These are phyloP conservation scores for Halophytophthora batemanensis DNA, from an alignment of 352 stramenopile species.

Conservation along the genomic window DNA sequence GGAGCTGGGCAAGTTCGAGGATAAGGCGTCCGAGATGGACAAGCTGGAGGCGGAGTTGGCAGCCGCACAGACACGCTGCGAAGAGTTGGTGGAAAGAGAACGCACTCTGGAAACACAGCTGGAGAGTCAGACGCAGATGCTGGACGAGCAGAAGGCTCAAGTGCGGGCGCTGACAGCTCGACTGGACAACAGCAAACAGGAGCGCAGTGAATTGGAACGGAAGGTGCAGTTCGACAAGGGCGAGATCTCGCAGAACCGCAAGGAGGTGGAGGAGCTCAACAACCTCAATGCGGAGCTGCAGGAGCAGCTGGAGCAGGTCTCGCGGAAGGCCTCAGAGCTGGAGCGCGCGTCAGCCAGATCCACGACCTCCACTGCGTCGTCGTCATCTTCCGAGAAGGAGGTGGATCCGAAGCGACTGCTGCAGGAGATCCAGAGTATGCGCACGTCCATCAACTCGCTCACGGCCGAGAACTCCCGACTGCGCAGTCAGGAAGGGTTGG, in stretches of 20 bases:
- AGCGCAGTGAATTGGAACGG: conserved; percentile 33
- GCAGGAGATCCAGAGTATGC: conserved; percentile 61
- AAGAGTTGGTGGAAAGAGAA: conserved; percentile 54
- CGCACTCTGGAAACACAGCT: conserved; percentile 32
- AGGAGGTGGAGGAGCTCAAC: conserved; percentile 51
- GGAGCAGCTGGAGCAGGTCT: conserved; percentile 47
- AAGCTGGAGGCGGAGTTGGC: conserved; percentile 36
- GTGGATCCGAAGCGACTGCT: conserved; percentile 29
- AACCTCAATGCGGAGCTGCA: conserved; percentile 47
- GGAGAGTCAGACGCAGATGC: conserved; percentile 39
- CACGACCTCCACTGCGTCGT: conserved; percentile 26
- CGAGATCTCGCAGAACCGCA: conserved; percentile 51
- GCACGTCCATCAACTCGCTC: conserved; percentile 44
- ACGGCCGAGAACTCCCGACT: conserved; percentile 57
- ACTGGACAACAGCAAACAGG: conserved; percentile 34
- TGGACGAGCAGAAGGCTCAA: conserved; percentile 40
- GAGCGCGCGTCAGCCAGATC: conserved; percentile 40
- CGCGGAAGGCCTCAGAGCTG: conserved; percentile 39
- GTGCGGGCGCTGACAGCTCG: conserved; percentile 40
- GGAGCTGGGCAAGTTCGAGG: conserved; percentile 11
- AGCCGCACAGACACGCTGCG: conserved; percentile 41
- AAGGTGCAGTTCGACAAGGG: conserved; percentile 46
- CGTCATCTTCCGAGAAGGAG: conserved; percentile 24
- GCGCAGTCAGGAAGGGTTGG: conserved; percentile 42
- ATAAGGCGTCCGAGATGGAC: conserved; percentile 20